Evolutionary conservation across 441 rosid species (phyloP), one percentile per base, ranked within the genome.

Genomic region (Populus hybrid): DNA sequence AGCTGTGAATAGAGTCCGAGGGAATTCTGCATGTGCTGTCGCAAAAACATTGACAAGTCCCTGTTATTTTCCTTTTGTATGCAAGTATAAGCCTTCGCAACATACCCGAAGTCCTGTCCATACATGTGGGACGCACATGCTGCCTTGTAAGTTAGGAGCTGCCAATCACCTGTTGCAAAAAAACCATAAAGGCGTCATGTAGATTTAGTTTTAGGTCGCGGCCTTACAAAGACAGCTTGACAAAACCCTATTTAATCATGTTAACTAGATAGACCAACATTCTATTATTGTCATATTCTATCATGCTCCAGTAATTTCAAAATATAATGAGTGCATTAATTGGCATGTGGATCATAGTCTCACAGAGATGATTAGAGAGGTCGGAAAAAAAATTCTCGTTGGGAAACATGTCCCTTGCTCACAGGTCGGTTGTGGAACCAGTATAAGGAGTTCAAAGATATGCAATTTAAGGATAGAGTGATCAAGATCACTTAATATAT

Each of bases 91-190:
- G 79, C 91, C 82, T 72, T 78, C 33, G 73, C 76, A 53, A 89
- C 92, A 73, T 92, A 94, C 33, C 83, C 80, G n/a, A 76, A 85
- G 31, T 85, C 86, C 75, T 76, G 78, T 31, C 95, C 94, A 35
- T 89, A 92, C 84, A 94, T 77, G 79, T 93, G 93, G 12, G 88
- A 80, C 2, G 93, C 94, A 65, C 92, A 89, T 2, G 95, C 97
- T 1, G 97, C 97, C 86, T 94, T 94, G 80, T 82, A 91, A 23
- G 88, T 79, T 72, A 90, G 73, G 73, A 86, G 86, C 88, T 89
- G 85, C 82, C 77, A 10, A 40, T 85, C 84, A 83, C 91, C 95
- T 94, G 86, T 74, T 36, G 38, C 50, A 7, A 18, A 61, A 63
- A 63, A 31, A 63, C 61, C 45, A 26, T 18, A 7, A 21, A 42